These are phyloP conservation scores for Buddleja alternifolia DNA, from an alignment of 257 asterid genomes.

Conservation along the genomic window DNA sequence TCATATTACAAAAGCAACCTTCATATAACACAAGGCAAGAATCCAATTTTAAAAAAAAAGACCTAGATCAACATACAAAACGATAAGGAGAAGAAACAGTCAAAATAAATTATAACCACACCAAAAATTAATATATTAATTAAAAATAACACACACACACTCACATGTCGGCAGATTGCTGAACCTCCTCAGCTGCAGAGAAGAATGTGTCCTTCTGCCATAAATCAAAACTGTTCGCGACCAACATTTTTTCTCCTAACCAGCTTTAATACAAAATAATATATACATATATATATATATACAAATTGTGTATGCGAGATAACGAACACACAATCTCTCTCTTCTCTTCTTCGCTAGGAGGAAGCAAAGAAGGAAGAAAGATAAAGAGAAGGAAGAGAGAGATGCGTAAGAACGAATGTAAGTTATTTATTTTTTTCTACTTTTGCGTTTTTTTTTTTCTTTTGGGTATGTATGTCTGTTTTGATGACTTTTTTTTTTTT, in stretches of 20 bases:
- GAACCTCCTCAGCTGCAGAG: slow-evolving; percentile 88
- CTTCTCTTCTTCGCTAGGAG: slow-evolving; percentile 48
- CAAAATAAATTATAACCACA: too few relatives aligned
- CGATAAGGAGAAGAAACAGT: slow-evolving; percentile 3
- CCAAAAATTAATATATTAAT: background rate
- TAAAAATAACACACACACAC: slow-evolving; percentile 15
- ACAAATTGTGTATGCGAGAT: background rate
- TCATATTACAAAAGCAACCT: slow-evolving; percentile 13
- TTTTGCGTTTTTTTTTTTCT: slow-evolving; percentile 13
- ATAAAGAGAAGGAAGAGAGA: slow-evolving; percentile 35
- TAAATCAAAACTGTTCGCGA: slow-evolving; percentile 72
- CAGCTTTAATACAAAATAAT: slow-evolving; percentile 20
- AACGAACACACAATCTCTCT: slow-evolving; percentile 12
- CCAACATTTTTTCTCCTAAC: slow-evolving; percentile 52
- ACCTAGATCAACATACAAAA: slow-evolving; percentile 28
- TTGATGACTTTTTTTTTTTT: background rate
- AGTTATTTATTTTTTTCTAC: slow-evolving; percentile 21
- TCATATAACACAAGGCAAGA: slow-evolving; percentile 16
- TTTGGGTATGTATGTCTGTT: slow-evolving; percentile 33
- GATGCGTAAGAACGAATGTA: slow-evolving; percentile 48
- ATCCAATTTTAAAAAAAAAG: slow-evolving; percentile 23
- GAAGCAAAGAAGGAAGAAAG: slow-evolving; percentile 61
- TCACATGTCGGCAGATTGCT: slow-evolving; percentile 78
- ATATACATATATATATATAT: background rate
- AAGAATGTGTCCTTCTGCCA: slow-evolving; percentile 84